Evolutionary conservation across 257 asterid species (phyloP).

Genomic region (Solanum sitiens): DNA sequence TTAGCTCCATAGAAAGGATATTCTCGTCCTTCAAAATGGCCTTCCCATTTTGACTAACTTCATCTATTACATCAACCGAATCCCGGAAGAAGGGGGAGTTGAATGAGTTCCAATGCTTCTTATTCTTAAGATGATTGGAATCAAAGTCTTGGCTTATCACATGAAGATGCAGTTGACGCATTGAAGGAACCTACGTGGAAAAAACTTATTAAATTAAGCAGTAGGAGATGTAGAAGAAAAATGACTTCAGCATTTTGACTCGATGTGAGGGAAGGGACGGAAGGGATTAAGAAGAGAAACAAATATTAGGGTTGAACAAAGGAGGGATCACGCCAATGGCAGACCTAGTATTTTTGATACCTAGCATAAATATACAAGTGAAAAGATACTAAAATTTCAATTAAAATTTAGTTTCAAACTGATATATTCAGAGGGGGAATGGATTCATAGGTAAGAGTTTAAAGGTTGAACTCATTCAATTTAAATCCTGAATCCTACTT

Average conservation of each 20-base stretch:
- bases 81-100: conserved; percentile 71
- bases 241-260: not conserved
- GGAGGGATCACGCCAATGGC: not conserved
- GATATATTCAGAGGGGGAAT: not conserved
- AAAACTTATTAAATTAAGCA: not conserved
- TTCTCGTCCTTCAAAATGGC: conserved; percentile 20
- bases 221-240: not conserved
- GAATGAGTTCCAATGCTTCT: conserved; percentile 94
- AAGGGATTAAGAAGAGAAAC: not conserved
- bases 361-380: not conserved
- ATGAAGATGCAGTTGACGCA: conserved; percentile 90
- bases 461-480: not conserved
- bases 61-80: conserved; percentile 67
- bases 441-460: not conserved
- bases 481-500: not conserved
- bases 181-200: conserved; percentile 59
- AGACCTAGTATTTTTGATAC: not conserved
- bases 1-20: conserved; percentile 43
- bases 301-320: not conserved
- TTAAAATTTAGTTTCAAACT: not conserved
- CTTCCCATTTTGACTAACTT: conserved; percentile 37
- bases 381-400: not conserved
- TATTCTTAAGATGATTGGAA: conserved; percentile 67
- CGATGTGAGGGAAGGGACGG: not conserved
- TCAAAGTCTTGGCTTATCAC: conserved; percentile 90